phyloP scores from a whole-genome alignment of 108 stramenopile genomes.

The Cyclotella distinguenda region DNA sequence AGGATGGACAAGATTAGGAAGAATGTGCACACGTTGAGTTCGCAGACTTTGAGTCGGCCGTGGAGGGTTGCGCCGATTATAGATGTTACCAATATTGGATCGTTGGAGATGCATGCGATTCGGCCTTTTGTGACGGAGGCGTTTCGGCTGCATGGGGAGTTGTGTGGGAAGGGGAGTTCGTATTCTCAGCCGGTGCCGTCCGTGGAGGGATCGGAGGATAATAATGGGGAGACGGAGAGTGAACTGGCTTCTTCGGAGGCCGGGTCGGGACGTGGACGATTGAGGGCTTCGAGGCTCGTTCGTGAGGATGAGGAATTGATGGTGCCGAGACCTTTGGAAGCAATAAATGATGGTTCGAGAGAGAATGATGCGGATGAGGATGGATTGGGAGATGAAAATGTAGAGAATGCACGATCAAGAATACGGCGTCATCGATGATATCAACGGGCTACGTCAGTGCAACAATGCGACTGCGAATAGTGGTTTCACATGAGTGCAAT shows the following conservation, averaged over 20 bases:
- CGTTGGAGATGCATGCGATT: slow-evolving; percentile 68
- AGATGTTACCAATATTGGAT: slow-evolving; percentile 77
- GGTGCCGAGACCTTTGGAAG: slow-evolving; percentile 23
- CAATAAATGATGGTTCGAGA: too few relatives aligned
- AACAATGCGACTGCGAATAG: too few relatives aligned
- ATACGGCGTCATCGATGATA: slow-evolving; percentile 39
- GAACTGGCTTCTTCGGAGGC: background rate
- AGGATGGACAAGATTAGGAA: slow-evolving; percentile 76
- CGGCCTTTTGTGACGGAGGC: slow-evolving; percentile 61
- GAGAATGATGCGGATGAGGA: slow-evolving; percentile 17
- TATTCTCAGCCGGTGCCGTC: slow-evolving; percentile 19
- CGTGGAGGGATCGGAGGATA: background rate
- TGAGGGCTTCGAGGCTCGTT: slow-evolving; percentile 7
- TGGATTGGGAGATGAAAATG: slow-evolving; percentile 11
- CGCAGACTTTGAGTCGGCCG: slow-evolving; percentile 32
- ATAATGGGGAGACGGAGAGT: background rate
- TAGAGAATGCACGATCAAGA: slow-evolving; percentile 31
- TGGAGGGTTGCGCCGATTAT: slow-evolving; percentile 36
- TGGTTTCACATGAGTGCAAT: too few relatives aligned
- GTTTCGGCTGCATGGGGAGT: slow-evolving; percentile 44
- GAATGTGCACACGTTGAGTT: slow-evolving; percentile 68
- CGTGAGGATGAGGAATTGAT: slow-evolving; percentile 15
- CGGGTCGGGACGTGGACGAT: background rate
- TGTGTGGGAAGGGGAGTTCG: slow-evolving; percentile 40
- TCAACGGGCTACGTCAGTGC: too few relatives aligned